Conservation (phyloP, 2,329 filamentous ascomycete genomes). For the Rhynchosporium agropyri region DNA sequence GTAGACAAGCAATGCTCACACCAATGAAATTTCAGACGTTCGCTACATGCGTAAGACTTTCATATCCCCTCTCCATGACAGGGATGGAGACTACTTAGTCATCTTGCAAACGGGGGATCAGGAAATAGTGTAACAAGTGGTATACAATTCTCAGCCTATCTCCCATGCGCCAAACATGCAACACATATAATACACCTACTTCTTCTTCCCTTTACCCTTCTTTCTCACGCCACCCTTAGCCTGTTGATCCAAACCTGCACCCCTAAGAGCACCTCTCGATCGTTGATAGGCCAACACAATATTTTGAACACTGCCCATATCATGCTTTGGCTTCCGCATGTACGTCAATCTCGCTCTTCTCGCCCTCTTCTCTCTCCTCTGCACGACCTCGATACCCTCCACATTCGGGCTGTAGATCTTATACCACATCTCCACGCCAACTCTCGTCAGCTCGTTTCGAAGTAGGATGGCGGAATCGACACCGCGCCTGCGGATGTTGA, state of each 20-base stretch:
- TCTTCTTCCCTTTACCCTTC: constrained; percentile 37
- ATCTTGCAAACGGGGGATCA: no score
- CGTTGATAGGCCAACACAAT: constrained; percentile 70
- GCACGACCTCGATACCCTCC: constrained; percentile 89
- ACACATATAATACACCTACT: constrained; percentile 32
- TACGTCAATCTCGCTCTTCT: constrained; percentile 87
- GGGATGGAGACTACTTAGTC: no score
- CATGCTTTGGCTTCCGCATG: constrained; percentile 85
- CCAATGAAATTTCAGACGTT: no score
- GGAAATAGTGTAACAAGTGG: not conserved
- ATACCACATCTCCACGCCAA: constrained; percentile 96
- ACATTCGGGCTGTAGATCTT: constrained; percentile 93
- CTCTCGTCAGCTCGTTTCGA: constrained; percentile 80
- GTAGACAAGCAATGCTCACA: no score
- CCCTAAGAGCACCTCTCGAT: constrained; percentile 50
- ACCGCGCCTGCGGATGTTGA: constrained; percentile 85
- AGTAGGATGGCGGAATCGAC: constrained; percentile 87
- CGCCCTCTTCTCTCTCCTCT: constrained; percentile 80
- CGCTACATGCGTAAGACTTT: no score
- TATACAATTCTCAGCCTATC: constrained; percentile 16
- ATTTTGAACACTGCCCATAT: constrained; percentile 82
- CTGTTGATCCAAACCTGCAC: constrained; percentile 28
- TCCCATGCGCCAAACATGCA: constrained; percentile 27
- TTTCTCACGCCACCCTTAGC: constrained; percentile 36
- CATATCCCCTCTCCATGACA: no score